A percentile compares a stretch with the other conserved stretches of the same genome.
phyloP scores from a whole-genome alignment of 352 stramenopile genomes.

The Phytophthora ohioensis region DNA sequence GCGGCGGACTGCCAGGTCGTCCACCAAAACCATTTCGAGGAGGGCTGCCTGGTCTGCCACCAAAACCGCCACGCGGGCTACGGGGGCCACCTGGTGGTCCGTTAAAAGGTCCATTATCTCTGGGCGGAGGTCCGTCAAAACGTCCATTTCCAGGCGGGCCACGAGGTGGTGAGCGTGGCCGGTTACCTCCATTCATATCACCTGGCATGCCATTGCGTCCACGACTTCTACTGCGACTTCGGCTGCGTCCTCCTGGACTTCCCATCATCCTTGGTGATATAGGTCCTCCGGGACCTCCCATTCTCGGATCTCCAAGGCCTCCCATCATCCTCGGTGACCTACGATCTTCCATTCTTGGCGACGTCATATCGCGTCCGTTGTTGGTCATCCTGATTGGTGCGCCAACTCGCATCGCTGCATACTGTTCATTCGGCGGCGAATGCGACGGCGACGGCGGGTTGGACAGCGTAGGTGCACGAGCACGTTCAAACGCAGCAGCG shows the following conservation, averaged over 20 bases:
- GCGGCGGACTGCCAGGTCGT: constrained; percentile 19
- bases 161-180: constrained; percentile 27
- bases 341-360: constrained; percentile 28
- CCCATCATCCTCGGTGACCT: constrained; percentile 18
- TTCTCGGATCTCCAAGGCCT: constrained; percentile 14
- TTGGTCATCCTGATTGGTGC: constrained; percentile 36
- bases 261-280: constrained; percentile 13
- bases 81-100: constrained; percentile 13
- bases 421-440: constrained; percentile 39
- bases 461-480: constrained; percentile 35
- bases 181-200: constrained; percentile 35
- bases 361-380: constrained; percentile 44
- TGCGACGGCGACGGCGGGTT: constrained; percentile 28
- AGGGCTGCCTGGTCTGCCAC: constrained; percentile 17
- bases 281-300: constrained; percentile 15
- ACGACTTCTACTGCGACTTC: constrained; percentile 54
- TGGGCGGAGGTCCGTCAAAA: constrained; percentile 31
- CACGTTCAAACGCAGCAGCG: constrained; percentile 33
- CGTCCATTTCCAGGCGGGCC: constrained; percentile 37
- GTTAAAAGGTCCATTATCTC: constrained; percentile 34
- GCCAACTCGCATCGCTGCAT: constrained; percentile 32
- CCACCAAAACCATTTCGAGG: constrained; percentile 11
- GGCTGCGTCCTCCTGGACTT: constrained; percentile 28
- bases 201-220: constrained; percentile 40
- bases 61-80: constrained; percentile 27